Base-by-base conservation (phyloP, 306 rosid species). In the Sindora glabra region DNA sequence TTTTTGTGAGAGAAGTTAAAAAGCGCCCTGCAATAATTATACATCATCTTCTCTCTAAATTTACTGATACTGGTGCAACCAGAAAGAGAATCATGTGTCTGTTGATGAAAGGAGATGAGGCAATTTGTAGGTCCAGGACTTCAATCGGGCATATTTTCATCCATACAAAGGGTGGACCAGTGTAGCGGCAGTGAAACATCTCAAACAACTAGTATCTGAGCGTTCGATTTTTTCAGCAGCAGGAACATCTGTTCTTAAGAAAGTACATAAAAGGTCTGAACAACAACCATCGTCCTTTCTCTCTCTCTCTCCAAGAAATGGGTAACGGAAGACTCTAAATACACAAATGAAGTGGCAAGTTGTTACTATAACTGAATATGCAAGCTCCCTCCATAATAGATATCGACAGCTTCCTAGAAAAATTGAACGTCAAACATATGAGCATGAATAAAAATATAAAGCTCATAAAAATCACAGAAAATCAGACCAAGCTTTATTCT, bases 351-450 rank as follows among this genome's bases (percentile, higher is more conserved):
- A 30, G 47, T 17, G 27, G 21, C 10, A 52, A 62, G 63, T 48
- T 37, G 55, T 42, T 9, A 56, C 77, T 66, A 72, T 36, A 48
- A 10, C 36, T 77, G 65, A 22, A 84, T 68, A 41, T 61, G 65
- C 82, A 90, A 83, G 56, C 72, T 85, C 56, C 97, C 97, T 30
- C 96, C 97, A 71, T 85, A 90, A 52, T 59, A 60, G 74, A 85
- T 95, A 66, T 78, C 81, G 37, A 87, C 80, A 51, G 89, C 78
- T 18, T 79, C 89, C 97, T 85, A 62, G 61, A 58, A 47, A 67
- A 48, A 55, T 56, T 41, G 47, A 65, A 22, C 15, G 41, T n/a
- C 64, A 40, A 25, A 51, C 21, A 19, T 26, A 5, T n/a, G 30
- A 39, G 55, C 41, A 56, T 56, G 61, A 22, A 30, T 18, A 55